phyloP scores from a whole-genome alignment of 148 eudicot genomes.

The Nepenthes gracilis region DNA sequence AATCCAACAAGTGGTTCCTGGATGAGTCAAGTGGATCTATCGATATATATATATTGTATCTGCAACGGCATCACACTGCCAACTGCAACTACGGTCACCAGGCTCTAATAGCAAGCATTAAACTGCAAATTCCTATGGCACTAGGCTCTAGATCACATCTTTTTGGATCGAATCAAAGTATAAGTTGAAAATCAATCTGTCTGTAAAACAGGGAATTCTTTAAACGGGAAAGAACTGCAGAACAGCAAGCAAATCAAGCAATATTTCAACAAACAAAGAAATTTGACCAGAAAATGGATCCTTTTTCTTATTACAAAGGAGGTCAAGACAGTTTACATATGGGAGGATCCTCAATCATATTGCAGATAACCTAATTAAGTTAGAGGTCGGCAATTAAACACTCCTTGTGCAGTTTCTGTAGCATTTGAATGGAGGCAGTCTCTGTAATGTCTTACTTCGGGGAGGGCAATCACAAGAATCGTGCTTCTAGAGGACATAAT shows the following conservation, averaged over 20 bases:
- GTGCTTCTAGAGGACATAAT: neutral
- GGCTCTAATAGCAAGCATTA: neutral
- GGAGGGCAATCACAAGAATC: neutral
- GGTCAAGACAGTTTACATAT: neutral
- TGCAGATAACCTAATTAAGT: constrained; percentile 2
- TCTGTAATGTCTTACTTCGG: neutral
- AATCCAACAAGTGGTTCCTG: no score
- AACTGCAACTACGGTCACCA: neutral
- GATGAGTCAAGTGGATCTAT: no score
- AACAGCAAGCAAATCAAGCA: no score
- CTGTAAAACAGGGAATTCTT: neutral
- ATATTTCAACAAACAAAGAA: no score
- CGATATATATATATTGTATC: no score
- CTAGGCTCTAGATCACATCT: no score
- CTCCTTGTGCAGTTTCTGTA: constrained; percentile 10
- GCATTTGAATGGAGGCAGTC: neutral
- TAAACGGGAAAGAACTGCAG: neutral
- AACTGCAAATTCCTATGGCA: neutral
- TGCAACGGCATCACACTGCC: neutral
- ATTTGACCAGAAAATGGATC: no score
- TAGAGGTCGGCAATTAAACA: constrained; percentile 6
- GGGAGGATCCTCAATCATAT: neutral
- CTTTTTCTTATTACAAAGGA: neutral
- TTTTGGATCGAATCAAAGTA: neutral
- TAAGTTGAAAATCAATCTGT: neutral